phyloP scores from a whole-genome alignment of 352 stramenopile species.

The Hyaloperonospora brassicae region DNA sequence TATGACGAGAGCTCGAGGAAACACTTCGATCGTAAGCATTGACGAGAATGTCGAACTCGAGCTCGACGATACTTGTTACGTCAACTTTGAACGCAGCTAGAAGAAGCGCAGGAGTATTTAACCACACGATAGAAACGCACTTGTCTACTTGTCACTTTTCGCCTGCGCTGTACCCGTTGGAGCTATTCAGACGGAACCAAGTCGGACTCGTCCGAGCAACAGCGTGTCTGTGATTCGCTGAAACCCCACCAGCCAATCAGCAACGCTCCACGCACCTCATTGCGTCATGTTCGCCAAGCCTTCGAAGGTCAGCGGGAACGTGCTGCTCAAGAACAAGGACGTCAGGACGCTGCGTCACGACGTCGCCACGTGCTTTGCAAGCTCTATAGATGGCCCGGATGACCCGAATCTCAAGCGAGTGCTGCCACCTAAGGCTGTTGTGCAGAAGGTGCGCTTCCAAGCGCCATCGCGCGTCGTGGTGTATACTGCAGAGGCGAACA shows the following conservation, averaged over 20 bases:
- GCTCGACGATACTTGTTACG: not conserved
- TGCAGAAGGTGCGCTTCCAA: slow-evolving; percentile 77
- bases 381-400: slow-evolving; percentile 25
- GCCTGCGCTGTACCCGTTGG: no score
- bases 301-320: slow-evolving; percentile 67
- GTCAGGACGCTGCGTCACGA: slow-evolving; percentile 79
- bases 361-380: slow-evolving; percentile 28
- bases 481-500: slow-evolving; percentile 47
- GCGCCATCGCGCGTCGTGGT: slow-evolving; percentile 65
- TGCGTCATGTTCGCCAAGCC: slow-evolving; percentile 69
- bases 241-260: no score
- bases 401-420: slow-evolving; percentile 34
- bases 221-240: no score
- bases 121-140: no score
- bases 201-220: no score
- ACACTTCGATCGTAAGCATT: slow-evolving; percentile 8
- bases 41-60: slow-evolving; percentile 23
- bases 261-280: no score
- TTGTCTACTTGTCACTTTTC: no score
- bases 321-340: slow-evolving; percentile 79
- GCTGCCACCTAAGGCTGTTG: slow-evolving; percentile 36
- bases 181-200: no score
- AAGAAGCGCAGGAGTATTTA: no score
- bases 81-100: no score
- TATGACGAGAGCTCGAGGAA: slow-evolving; percentile 7